phyloP scores from a whole-genome alignment of 345 rosid genomes.

The Tarenaya hassleriana region DNA sequence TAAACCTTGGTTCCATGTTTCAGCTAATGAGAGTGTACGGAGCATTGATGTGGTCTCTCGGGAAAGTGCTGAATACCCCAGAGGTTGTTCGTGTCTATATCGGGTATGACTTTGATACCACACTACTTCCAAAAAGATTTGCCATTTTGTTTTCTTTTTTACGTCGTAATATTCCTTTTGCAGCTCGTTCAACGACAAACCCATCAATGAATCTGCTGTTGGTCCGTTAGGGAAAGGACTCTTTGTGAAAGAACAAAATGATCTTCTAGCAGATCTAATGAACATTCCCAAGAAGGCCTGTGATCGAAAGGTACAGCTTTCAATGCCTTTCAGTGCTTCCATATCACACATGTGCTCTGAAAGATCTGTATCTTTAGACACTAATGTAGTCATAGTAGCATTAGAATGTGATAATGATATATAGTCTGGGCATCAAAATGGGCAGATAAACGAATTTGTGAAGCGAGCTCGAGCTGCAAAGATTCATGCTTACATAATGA shows the following conservation, averaged over 20 bases:
- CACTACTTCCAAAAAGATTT: not conserved
- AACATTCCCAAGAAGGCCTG: slow-evolving; percentile 92
- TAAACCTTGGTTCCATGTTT: not conserved
- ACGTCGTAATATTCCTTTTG: not conserved
- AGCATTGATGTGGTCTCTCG: slow-evolving; percentile 97
- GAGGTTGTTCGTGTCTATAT: slow-evolving; percentile 90
- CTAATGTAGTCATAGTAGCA: not conserved
- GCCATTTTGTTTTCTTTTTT: not conserved
- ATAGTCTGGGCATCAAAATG: not conserved
- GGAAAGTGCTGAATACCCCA: slow-evolving; percentile 87
- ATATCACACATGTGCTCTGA: too few relatives aligned
- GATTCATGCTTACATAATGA: slow-evolving; percentile 85
- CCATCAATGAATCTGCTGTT: slow-evolving; percentile 43
- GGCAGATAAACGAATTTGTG: slow-evolving; percentile 88
- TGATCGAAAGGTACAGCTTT: slow-evolving; percentile 57
- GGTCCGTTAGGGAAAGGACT: slow-evolving; percentile 74
- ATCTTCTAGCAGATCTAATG: slow-evolving; percentile 63
- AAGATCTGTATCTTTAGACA: too few relatives aligned
- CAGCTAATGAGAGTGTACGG: slow-evolving; percentile 98
- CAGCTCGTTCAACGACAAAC: slow-evolving; percentile 91
- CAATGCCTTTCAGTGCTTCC: not conserved
- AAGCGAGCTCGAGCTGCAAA: slow-evolving; percentile 91
- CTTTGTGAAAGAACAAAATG: slow-evolving; percentile 87
- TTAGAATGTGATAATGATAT: not conserved
- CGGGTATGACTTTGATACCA: slow-evolving; percentile 63